Evolutionary conservation across 805 yeast species (phyloP), one percentile per base, ranked within the genome.

Genomic region (Ogataea degrootiae): DNA sequence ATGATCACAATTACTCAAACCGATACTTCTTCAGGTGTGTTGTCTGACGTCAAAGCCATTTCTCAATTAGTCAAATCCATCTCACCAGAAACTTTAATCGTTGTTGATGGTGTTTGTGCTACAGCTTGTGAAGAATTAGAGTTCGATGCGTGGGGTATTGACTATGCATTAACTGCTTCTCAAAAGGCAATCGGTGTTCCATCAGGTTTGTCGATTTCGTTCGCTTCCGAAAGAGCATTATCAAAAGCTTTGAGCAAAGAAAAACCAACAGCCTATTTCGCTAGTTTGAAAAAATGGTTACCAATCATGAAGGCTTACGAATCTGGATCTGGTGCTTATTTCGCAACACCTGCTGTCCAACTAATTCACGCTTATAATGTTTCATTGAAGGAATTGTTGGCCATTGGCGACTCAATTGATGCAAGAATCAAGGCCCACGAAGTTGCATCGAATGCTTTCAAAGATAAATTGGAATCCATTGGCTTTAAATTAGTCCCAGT

Each of bases 301-400:
- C 97, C 97, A 37, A 77, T 91, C 62, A 82, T 91, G 90, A 71
- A 77, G 63, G 87, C 89, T 39, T 89, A 88, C 70, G 97, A 91
- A 73, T 66, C 78, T 42, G 91, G 91, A 42, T 74, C 76, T 54
- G 81, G 78, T 16, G 87, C 91, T 8, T 94, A 91, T 73, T 92
- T 89, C 63, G 96, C 97, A n/a, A 92, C 97, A 7, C 97, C 97
- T n/a, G 86, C 97, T 0, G 85, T 87, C 41, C 97, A 89, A 70
- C 76, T 86, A 51, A 73, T 92, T 51, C 86, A 86, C 61, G 91
- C 97, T 15, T 76, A 89, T 59, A 81, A 81, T 64, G 85, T 77
- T 4, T 82, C 97, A 5, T 75, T 91, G 54, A 77, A 76, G 47
- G 90, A 87, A 64, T 82, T 90, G 53, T 69, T 88, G 48, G 51